Conservation (phyloP, 371 early-diverging fungal species). For the Mortierella sp. region DNA sequence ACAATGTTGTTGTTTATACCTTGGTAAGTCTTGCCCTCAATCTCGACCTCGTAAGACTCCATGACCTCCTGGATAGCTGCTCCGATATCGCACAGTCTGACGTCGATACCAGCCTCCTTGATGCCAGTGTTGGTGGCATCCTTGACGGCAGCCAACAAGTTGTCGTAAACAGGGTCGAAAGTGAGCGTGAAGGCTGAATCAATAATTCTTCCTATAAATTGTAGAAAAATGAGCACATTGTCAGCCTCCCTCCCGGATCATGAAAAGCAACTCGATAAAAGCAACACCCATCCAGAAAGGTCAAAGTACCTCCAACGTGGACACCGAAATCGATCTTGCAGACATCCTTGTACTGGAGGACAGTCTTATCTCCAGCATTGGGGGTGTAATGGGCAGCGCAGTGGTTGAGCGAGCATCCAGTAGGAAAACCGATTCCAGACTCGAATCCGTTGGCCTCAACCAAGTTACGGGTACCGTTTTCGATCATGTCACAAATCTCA, state of each 20-base stretch:
- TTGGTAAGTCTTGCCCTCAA: slow-evolving; percentile 95
- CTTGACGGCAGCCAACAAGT: slow-evolving; percentile 91
- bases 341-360: slow-evolving; percentile 94
- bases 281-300: not conserved
- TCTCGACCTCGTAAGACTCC: slow-evolving; percentile 98
- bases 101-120: slow-evolving; percentile 97
- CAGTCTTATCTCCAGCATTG: slow-evolving; percentile 96
- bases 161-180: slow-evolving; percentile 95
- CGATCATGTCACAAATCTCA: slow-evolving; percentile 94
- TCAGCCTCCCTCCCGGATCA: not conserved
- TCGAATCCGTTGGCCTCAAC: slow-evolving; percentile 94
- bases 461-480: slow-evolving; percentile 94
- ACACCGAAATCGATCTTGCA: slow-evolving; percentile 99
- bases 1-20: slow-evolving; percentile 48
- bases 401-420: slow-evolving; percentile 97
- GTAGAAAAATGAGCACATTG: not conserved
- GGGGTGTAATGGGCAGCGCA: slow-evolving; percentile 99
- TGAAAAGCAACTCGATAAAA: not conserved
- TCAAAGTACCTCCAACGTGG: slow-evolving; percentile 89
- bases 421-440: slow-evolving; percentile 98
- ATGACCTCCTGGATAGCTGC: slow-evolving; percentile 98
- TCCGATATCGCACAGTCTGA: slow-evolving; percentile 97
- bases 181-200: slow-evolving; percentile 99
- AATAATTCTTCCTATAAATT: slow-evolving; percentile 84
- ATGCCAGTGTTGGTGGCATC: slow-evolving; percentile 99